A percentile compares a stretch with the other conserved stretches of the same genome.
Evolutionary conservation across 2,329 filamentous ascomycete species (phyloP).

Genomic region (Gyromitra esculenta): DNA sequence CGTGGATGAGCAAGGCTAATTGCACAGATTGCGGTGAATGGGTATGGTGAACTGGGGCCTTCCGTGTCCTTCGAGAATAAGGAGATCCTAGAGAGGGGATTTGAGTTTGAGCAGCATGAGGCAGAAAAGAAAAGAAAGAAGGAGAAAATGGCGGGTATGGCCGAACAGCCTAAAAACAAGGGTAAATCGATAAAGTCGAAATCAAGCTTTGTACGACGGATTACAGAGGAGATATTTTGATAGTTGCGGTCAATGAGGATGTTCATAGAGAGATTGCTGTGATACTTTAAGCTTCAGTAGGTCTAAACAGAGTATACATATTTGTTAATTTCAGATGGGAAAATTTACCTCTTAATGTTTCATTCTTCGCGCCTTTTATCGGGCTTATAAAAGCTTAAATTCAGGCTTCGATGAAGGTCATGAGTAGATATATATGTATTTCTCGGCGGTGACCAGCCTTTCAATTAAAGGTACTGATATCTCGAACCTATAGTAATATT

Average conservation of each 20-base stretch:
- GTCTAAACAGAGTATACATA: neutral
- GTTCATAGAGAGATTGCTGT: neutral
- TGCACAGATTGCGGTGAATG: constrained; percentile 32
- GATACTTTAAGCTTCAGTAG: too few relatives aligned
- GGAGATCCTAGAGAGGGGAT: constrained; percentile 31
- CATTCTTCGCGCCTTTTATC: too few relatives aligned
- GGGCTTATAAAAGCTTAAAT: too few relatives aligned
- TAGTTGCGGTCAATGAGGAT: neutral
- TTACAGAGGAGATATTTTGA: neutral
- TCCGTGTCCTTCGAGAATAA: constrained; percentile 45
- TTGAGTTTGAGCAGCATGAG: constrained; percentile 27
- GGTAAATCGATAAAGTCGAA: neutral
- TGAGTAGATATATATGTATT: too few relatives aligned
- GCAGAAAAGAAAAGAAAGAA: neutral
- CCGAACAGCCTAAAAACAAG: constrained; percentile 4
- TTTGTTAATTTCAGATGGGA: neutral
- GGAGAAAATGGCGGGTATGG: neutral
- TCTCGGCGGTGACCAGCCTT: too few relatives aligned
- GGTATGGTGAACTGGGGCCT: constrained; percentile 36
- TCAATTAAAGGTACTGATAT: too few relatives aligned
- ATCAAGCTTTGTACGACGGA: neutral
- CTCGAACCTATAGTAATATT: too few relatives aligned
- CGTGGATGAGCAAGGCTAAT: neutral
- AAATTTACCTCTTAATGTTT: neutral
- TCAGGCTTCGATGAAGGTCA: too few relatives aligned